Evolutionary conservation across 106 monocot species (phyloP), one percentile per base, ranked within the genome.

Genomic region (Posidonia australis): DNA sequence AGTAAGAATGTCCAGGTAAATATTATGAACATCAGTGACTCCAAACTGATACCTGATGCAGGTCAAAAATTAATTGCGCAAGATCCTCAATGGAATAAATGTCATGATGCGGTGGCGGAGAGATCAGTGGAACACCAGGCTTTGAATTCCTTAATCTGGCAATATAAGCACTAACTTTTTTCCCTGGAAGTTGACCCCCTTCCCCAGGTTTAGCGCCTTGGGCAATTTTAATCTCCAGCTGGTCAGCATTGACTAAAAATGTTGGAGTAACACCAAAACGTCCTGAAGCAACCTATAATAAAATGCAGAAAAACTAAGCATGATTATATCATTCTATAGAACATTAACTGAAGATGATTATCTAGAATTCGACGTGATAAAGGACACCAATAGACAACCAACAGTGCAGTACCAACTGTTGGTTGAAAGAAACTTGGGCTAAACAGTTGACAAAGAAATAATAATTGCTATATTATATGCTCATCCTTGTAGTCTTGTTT

Each of bases 51-150:
- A 96, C 96, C 87, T 96, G 96, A 83, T 96, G 96, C 51, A 96
- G 84, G 51, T 96, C 96, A 82, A 67, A 96, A 70, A 96, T 96
- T 62, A 96, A 80, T 72, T 96, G 96, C 27, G 96, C 96, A 66
- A 96, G 96, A 81, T 96, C 96, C 75, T 96, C 96, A 65, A 96
- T 96, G 22, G 96, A 96, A 75, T 96, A 96, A 67, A 96, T 96
- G 57, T 96, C 96, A 79, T 96, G 96, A 78, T 96, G 96, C n/a
- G 96, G 96, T 44, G 96, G 96, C 65, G 96, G 96, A 49, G 96
- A 96, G 68, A 96, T 96, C 46, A 96, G 87, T 42, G 96, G 96
- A 71, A 96, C 96, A 58, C 96, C 96, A 62, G 96, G 96, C 60
- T 96, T 96, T 41, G 96, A 96, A 57, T 90, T 96, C 45, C 96